These are phyloP conservation scores for Hypericum androsaemum DNA, from an alignment of 345 rosid genomes.

Conservation along the genomic window DNA sequence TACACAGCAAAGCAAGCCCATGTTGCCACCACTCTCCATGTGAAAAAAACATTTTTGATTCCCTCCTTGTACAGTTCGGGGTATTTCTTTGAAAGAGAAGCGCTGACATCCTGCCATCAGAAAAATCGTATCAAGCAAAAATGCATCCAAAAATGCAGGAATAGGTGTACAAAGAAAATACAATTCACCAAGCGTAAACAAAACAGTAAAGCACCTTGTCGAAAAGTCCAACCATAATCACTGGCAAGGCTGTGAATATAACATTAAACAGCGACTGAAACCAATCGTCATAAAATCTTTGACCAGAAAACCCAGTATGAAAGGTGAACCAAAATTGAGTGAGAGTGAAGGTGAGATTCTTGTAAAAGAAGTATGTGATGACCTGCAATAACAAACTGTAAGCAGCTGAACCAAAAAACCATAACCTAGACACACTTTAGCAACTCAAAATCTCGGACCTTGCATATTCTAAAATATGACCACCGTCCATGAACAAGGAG, in stretches of 20 bases:
- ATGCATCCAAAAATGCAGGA: not conserved
- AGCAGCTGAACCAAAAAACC: conserved; percentile 8
- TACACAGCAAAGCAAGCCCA: conserved; percentile 88
- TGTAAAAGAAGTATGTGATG: conserved; percentile 95
- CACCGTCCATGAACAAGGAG: conserved; percentile 99
- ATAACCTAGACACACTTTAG: conserved; percentile 11
- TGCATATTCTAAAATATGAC: conserved; percentile 98
- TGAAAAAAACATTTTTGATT: conserved; percentile 68
- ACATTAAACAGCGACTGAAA: conserved; percentile 95
- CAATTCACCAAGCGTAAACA: not conserved
- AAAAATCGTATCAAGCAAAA: not conserved
- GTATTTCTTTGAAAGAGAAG: conserved; percentile 88
- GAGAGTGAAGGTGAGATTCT: conserved; percentile 92
- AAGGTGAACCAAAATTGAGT: conserved; percentile 99
- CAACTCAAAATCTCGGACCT: conserved; percentile 37
- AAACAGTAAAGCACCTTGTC: conserved; percentile 58
- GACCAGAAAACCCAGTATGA: conserved; percentile 96
- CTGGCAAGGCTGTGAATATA: conserved; percentile 87
- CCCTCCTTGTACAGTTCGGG: conserved; percentile 96
- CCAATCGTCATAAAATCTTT: conserved; percentile 99
- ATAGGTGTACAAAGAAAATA: conserved; percentile 1
- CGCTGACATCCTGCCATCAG: conserved; percentile 73
- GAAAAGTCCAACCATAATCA: conserved; percentile 84
- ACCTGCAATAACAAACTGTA: conserved; percentile 53
- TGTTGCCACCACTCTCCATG: conserved; percentile 77